Percentiles rank a stretch among this genome's conserved stretches.
Conservation (phyloP, 805 yeast species). For the Cyberlindnera subsufficiens region DNA sequence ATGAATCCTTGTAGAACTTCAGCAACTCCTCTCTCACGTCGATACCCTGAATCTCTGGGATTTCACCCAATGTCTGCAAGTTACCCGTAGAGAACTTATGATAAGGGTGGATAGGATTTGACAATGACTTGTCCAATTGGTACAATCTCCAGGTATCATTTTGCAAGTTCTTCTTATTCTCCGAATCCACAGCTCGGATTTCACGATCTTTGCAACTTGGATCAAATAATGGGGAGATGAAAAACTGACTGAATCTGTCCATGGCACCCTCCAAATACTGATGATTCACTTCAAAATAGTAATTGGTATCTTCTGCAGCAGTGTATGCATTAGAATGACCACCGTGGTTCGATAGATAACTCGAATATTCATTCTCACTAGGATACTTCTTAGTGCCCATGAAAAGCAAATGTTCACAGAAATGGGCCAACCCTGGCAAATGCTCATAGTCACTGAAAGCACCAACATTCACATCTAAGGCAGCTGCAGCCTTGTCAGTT, state of each 20-base stretch:
- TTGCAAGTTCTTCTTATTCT: constrained; percentile 90
- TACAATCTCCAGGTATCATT: constrained; percentile 84
- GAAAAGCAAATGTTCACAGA: constrained; percentile 66
- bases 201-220: constrained; percentile 82
- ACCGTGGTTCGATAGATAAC: constrained; percentile 74
- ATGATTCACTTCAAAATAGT: constrained; percentile 78
- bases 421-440: constrained; percentile 75
- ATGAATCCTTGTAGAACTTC: constrained; percentile 63
- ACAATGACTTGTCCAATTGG: constrained; percentile 72
- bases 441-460: constrained; percentile 61
- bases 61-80: constrained; percentile 59
- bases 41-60: constrained; percentile 52
- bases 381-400: constrained; percentile 82
- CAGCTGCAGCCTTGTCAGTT: constrained; percentile 73
- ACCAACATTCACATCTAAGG: constrained; percentile 75
- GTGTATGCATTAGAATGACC: constrained; percentile 94
- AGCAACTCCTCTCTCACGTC: constrained; percentile 80
- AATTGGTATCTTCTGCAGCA: constrained; percentile 82
- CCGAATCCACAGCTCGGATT: constrained; percentile 91
- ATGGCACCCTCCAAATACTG: constrained; percentile 79
- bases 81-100: constrained; percentile 91
- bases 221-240: constrained; percentile 75
- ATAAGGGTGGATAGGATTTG: constrained; percentile 77
- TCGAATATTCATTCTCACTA: constrained; percentile 69
- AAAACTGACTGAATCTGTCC: constrained; percentile 90